phyloP scores from a whole-genome alignment of 106 monocot genomes.

The Allium fistulosum region DNA sequence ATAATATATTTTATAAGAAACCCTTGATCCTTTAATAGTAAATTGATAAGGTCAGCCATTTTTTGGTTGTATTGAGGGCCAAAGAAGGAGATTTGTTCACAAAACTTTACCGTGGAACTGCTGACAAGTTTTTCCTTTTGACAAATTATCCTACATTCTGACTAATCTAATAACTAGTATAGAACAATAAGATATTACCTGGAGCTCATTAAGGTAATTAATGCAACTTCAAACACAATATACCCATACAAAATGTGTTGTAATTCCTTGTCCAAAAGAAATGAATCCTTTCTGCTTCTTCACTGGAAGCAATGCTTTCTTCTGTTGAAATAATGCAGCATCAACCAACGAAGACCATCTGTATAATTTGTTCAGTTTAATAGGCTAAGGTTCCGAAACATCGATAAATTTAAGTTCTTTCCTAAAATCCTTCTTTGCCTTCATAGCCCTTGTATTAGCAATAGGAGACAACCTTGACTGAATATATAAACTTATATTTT shows the following conservation, averaged over 20 bases:
- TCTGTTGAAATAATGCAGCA: conserved; percentile 49
- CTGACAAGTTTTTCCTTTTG: too few species aligned
- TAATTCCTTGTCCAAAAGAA: too few species aligned
- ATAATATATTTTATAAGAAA: too few species aligned
- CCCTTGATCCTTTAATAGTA: too few species aligned
- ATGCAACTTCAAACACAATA: conserved; percentile 95
- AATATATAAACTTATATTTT: background rate
- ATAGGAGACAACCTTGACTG: conserved; percentile 98
- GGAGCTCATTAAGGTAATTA: conserved; percentile 91
- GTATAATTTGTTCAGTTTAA: conserved; percentile 21
- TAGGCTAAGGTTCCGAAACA: conserved; percentile 14
- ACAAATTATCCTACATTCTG: too few species aligned
- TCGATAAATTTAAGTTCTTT: conserved; percentile 28
- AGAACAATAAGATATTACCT: conserved; percentile 33
- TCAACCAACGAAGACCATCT: conserved; percentile 74
- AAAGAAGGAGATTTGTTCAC: too few species aligned
- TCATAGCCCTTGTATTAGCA: conserved; percentile 57
- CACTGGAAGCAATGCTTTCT: conserved; percentile 50
- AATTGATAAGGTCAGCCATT: too few species aligned
- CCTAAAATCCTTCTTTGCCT: too few species aligned
- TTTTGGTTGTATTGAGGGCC: too few species aligned
- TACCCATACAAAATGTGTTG: conserved; percentile 74
- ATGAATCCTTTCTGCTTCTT: conserved; percentile 74
- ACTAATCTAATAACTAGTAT: too few species aligned
- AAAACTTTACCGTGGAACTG: too few species aligned